Conservation (phyloP, 352 stramenopile species). For the Thalassiosira exigua region DNA sequence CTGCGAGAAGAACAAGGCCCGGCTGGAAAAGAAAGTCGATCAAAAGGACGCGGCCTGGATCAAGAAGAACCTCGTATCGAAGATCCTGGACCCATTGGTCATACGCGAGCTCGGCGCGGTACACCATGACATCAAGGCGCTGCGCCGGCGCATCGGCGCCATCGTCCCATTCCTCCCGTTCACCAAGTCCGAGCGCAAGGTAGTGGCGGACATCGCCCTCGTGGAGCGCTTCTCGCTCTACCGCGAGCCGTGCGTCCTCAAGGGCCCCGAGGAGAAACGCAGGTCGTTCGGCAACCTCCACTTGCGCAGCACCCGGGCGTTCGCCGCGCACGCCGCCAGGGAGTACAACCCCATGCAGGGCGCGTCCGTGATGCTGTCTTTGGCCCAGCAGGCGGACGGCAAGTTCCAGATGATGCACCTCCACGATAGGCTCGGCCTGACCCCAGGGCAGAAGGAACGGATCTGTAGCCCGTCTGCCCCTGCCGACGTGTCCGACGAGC, state of each 20-base stretch:
- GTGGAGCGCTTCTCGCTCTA: slow-evolving; percentile 16
- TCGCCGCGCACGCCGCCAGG: slow-evolving; percentile 9
- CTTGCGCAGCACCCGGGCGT: slow-evolving; percentile 10
- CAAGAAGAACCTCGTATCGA: slow-evolving; percentile 10
- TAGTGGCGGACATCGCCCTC: slow-evolving; percentile 19
- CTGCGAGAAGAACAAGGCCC: slow-evolving; percentile 20
- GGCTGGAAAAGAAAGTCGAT: slow-evolving; percentile 28
- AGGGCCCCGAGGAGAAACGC: slow-evolving; percentile 14
- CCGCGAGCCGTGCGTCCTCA: slow-evolving; percentile 21
- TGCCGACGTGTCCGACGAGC: neutral
- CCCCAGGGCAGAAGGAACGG: slow-evolving; percentile 8
- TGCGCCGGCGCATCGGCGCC: slow-evolving; percentile 10
- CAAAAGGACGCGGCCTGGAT: slow-evolving; percentile 21
- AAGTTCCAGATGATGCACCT: slow-evolving; percentile 29
- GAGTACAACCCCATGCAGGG: slow-evolving; percentile 26
- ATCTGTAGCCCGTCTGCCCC: slow-evolving; percentile 5
- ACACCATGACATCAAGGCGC: slow-evolving; percentile 10
- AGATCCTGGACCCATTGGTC: slow-evolving; percentile 11
- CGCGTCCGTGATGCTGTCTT: neutral
- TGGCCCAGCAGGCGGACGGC: slow-evolving; percentile 15
- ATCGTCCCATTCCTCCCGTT: slow-evolving; percentile 30
- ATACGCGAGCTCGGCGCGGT: slow-evolving; percentile 9
- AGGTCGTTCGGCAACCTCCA: slow-evolving; percentile 22
- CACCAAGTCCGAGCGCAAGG: slow-evolving; percentile 14
- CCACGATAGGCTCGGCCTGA: slow-evolving; percentile 11